Percentiles rank a stretch among this genome's conserved stretches.
Evolutionary conservation across 2,329 filamentous ascomycete species (phyloP).

Genomic region (Verticillium isaacii): DNA sequence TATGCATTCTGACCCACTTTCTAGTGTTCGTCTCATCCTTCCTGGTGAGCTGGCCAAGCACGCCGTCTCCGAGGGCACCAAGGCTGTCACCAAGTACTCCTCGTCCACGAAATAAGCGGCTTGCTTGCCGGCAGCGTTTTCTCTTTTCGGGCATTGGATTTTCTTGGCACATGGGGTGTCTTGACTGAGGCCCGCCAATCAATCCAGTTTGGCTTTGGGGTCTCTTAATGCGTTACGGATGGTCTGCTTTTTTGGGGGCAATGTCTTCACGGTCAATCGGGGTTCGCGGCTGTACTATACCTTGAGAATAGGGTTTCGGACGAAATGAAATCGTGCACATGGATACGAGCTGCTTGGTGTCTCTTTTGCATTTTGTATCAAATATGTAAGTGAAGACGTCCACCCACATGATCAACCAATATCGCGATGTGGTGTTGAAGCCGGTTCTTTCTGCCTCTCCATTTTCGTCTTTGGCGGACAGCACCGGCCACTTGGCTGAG

Average conservation of each 20-base stretch:
- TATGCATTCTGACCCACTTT: constrained; percentile 49
- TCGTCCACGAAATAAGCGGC: constrained; percentile 91
- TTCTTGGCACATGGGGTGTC: constrained; percentile 53
- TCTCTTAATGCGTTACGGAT: constrained; percentile 74
- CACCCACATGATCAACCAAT: too few relatives aligned
- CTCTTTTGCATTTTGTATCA: neutral
- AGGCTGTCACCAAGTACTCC: constrained; percentile 99
- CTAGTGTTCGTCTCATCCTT: constrained; percentile 85
- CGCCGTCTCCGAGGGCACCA: constrained; percentile 98
- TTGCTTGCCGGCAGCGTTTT: constrained; percentile 44
- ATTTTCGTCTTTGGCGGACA: too few relatives aligned
- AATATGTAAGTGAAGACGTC: too few relatives aligned
- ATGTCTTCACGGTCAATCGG: constrained; percentile 66
- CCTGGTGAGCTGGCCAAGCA: constrained; percentile 99
- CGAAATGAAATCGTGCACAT: constrained; percentile 59
- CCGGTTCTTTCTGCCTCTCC: too few relatives aligned
- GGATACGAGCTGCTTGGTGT: constrained; percentile 27
- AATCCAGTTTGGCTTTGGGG: constrained; percentile 39
- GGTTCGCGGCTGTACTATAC: constrained; percentile 72
- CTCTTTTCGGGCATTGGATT: constrained; percentile 52
- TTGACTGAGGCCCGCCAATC: constrained; percentile 49
- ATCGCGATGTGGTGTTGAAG: too few relatives aligned
- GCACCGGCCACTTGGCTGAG: too few relatives aligned
- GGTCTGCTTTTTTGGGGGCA: constrained; percentile 62
- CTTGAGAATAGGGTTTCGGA: constrained; percentile 59